Percentiles rank a stretch among this genome's conserved stretches.
Evolutionary conservation across 2,329 filamentous ascomycete species (phyloP).

Genomic region (Trichoderma lentiforme): DNA sequence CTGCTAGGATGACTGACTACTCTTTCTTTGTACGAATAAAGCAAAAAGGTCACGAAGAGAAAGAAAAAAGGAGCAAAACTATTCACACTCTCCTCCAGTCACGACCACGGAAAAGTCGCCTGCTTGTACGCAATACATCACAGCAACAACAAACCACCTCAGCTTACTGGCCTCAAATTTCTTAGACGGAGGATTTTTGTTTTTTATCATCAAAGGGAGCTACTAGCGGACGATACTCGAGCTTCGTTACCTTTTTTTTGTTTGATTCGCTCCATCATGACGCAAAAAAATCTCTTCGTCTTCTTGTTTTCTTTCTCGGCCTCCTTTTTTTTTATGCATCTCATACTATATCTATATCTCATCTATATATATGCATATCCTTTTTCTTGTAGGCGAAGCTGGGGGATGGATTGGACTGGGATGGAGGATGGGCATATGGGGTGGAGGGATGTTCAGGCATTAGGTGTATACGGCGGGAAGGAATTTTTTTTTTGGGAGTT

Average conservation of each 20-base stretch:
- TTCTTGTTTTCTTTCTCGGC: neutral
- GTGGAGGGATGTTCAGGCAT: neutral
- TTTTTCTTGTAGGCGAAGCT: neutral
- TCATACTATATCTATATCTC: neutral
- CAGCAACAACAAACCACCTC: neutral
- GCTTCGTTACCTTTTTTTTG: neutral
- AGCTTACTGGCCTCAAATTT: neutral
- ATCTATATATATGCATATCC: neutral
- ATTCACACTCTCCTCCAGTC: neutral
- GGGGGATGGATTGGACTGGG: neutral
- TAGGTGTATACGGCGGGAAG: constrained; percentile 8
- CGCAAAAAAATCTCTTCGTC: neutral
- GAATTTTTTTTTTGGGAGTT: neutral
- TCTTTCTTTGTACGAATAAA: neutral
- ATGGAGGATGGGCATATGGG: neutral
- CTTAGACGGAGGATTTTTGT: constrained; percentile 9
- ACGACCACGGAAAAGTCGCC: neutral
- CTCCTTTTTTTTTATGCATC: neutral
- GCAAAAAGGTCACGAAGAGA: neutral
- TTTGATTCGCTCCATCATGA: neutral
- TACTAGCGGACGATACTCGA: constrained; percentile 1
- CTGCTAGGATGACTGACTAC: neutral
- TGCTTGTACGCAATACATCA: neutral
- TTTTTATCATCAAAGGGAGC: constrained; percentile 1
- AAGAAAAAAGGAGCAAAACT: neutral